Base-by-base conservation (phyloP, 2,329 filamentous ascomycete genomes). In the Aspergillus glaucus region DNA sequence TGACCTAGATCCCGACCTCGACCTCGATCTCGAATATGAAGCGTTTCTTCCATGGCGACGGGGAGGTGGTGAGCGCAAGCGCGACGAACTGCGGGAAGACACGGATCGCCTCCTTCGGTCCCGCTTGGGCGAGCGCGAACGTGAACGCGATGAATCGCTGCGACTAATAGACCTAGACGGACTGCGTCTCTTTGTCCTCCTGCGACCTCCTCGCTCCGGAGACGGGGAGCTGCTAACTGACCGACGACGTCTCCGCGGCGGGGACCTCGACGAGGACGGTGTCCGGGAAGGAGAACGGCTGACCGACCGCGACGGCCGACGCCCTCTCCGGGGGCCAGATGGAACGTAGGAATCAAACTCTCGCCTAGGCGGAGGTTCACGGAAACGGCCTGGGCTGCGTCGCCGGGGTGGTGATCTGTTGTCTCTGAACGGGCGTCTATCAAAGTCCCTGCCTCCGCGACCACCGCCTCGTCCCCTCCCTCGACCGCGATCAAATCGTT, bases 331-430 rank as follows among this genome's bases (percentile, higher is more conserved):
- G 17, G 62, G 55, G 43, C 72, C 71, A 19, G 67, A 60, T 14
- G 81, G 81, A 34, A 81, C 72, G 59, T 84, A 84, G 24, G 76
- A 75, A 61, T 84, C 80, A 50, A 72, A 71, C 46, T 77, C 75
- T 30, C 78, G 76, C 39, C 77, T 69, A 43, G 70, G 64, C 50
- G 73, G 72, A 50, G 69, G 68, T 50, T 71, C 74, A 49, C 74
- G 71, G 52, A 60, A 67, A 49, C 66, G 60, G 48, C 74, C 69
- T 21, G 73, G 74, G 54, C 74, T 73, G 48, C 74, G 71, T 55
- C 74, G 67, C 57, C 78, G 72, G 47, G 70, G 78, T 44, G 78
- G 71, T 47, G 75, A 81, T 55, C 77, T 71, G 17, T 77, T 80
- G 51, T 72, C 67, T 56, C 75, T 71, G 39, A 65, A 66, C 22